Evolutionary conservation across 805 yeast genomes (phyloP), one percentile per base, ranked within the genome.

Genomic region (Saccharomycopsis babjevae): DNA sequence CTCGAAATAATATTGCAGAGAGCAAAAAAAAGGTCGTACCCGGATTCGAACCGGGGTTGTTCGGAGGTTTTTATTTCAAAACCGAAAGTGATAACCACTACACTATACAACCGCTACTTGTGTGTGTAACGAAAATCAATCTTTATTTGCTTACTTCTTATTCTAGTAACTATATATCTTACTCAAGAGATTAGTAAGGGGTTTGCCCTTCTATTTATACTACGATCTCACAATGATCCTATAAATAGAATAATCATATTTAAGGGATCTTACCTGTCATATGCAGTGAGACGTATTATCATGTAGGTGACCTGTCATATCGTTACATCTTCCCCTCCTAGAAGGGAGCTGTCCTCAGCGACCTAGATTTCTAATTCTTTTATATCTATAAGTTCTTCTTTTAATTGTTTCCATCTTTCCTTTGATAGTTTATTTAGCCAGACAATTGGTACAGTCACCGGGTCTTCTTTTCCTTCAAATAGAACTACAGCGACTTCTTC

Each of bases 31-130:
- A 83, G 88, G 86, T 83, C 88, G 83, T 80, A 81, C 88, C 88
- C 88, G 88, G 88, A 83, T 82, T 84, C 89, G 88, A 84, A 84
- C 88, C 82, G 87, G 87, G 86, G 89, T 84, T 82, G 80, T 73
- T 73, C 81, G 81, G 81, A 56, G 10, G 13, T 38, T 55, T 55
- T 30, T 1, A 16, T 1, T 78, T 78, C 81, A 78, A 77, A 78
- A 78, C 82, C 82, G 81, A 78, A 75, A 71, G 82, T 78, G 82
- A 78, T 78, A 76, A 78, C 82, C 82, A 77, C 81, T 78, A 78
- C 82, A 78, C 81, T 78, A 78, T 78, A 77, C 77, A 77, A 78
- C 81, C 82, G 40, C 15, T 22, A 16, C 22, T 3, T 16, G 22
- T 3, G 6, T 28, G 32, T 6, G 32, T 28, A 28, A 28, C 32